A percentile compares a stretch with the other conserved stretches of the same genome.
These are phyloP conservation scores for Magnolia sinica DNA, from an alignment of 164 flowering plant genomes.

Conservation along the genomic window DNA sequence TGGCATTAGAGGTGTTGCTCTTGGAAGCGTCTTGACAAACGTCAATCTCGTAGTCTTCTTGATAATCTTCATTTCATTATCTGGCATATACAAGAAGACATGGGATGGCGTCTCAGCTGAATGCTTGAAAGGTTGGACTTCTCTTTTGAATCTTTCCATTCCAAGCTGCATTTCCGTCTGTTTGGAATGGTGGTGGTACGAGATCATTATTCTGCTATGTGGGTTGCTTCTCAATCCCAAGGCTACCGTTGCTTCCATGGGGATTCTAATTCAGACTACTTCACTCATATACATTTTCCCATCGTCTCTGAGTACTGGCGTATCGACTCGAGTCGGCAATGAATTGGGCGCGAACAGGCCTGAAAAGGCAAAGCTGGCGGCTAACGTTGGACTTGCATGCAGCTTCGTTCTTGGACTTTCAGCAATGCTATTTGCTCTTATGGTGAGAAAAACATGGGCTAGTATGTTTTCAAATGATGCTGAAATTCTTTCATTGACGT, in stretches of 20 bases:
- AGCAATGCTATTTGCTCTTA: slow-evolving; percentile 44
- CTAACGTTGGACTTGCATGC: slow-evolving; percentile 37
- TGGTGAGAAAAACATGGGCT: slow-evolving; percentile 61
- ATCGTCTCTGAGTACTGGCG: slow-evolving; percentile 64
- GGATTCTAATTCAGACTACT: slow-evolving; percentile 74
- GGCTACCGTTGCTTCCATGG: slow-evolving; percentile 83
- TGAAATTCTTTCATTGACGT: slow-evolving; percentile 51
- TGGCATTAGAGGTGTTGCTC: slow-evolving; percentile 65
- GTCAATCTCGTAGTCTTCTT: slow-evolving; percentile 49
- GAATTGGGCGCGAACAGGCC: slow-evolving; percentile 68
- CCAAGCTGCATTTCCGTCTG: slow-evolving; percentile 83
- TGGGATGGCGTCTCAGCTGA: slow-evolving; percentile 51
- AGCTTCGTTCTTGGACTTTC: slow-evolving; percentile 49
- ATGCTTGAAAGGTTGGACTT: slow-evolving; percentile 44
- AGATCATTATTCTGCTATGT: slow-evolving; percentile 70
- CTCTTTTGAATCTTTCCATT: slow-evolving; percentile 49
- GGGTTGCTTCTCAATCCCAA: slow-evolving; percentile 58
- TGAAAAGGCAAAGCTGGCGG: slow-evolving; percentile 38
- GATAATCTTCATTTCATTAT: slow-evolving; percentile 36
- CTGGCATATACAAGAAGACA: slow-evolving; percentile 46
- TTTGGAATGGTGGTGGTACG: slow-evolving; percentile 94
- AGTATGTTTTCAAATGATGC: slow-evolving; percentile 52
- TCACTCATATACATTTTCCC: slow-evolving; percentile 78
- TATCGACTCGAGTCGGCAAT: slow-evolving; percentile 71
- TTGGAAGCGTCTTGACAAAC: slow-evolving; percentile 55